phyloP scores from a whole-genome alignment of 805 yeast species.

The Wickerhamiella spandovensis region DNA sequence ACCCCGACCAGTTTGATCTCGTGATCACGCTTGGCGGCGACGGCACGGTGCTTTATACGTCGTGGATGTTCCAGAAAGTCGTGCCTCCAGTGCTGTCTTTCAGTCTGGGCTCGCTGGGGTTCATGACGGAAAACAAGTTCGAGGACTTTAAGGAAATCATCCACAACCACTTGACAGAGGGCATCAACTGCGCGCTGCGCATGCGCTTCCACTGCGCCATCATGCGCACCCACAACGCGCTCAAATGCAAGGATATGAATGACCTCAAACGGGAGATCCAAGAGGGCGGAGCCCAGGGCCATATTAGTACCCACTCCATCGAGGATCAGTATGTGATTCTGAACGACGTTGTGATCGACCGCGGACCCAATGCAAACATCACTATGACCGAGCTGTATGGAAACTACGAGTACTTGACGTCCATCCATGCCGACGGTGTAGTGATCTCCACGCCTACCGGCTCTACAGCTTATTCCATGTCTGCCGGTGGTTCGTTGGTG shows the following conservation, averaged over 20 bases:
- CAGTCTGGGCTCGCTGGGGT: slow-evolving; percentile 84
- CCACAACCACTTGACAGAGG: slow-evolving; percentile 45
- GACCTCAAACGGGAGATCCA: slow-evolving; percentile 32
- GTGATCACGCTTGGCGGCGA: slow-evolving; percentile 91
- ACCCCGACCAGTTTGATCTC: slow-evolving; percentile 48
- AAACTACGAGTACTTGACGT: slow-evolving; percentile 69
- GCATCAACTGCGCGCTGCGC: slow-evolving; percentile 65
- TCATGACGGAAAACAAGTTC: slow-evolving; percentile 74
- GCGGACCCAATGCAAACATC: slow-evolving; percentile 90
- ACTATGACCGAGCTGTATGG: slow-evolving; percentile 84
- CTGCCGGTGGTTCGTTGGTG: slow-evolving; percentile 85
- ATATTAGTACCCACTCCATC: slow-evolving; percentile 9
- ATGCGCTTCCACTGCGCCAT: slow-evolving; percentile 83
- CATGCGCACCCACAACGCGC: slow-evolving; percentile 19
- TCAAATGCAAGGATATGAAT: slow-evolving; percentile 19
- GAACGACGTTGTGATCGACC: slow-evolving; percentile 79
- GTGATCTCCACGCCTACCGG: slow-evolving; percentile 94
- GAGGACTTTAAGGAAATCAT: slow-evolving; percentile 54
- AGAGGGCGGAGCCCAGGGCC: slow-evolving; percentile 22
- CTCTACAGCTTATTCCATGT: slow-evolving; percentile 80
- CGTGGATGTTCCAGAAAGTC: slow-evolving; percentile 66
- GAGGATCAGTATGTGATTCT: slow-evolving; percentile 48
- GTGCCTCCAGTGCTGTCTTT: slow-evolving; percentile 91
- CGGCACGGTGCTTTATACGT: slow-evolving; percentile 85
- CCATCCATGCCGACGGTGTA: slow-evolving; percentile 88